Evolutionary conservation across 345 rosid species (phyloP), one percentile per base, ranked within the genome.

Genomic region (Linum trigynum): DNA sequence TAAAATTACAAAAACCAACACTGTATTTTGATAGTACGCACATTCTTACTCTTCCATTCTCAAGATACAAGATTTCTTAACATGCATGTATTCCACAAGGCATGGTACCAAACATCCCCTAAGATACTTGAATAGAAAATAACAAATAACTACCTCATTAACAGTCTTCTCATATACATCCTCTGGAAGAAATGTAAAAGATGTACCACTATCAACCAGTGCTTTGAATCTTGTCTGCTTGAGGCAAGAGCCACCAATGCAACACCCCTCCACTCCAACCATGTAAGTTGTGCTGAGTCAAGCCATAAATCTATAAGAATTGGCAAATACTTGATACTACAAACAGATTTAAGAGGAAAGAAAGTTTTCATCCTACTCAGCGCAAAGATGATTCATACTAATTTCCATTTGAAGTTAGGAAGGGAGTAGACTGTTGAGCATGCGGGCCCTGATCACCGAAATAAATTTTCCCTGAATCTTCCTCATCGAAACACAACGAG

Each of bases 371-470:
- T 38, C 4, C 38, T 53, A 57, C 43, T 58, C 35, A 48, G 38
- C 50, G 35, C 8, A 16, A 67, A 59, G 53, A 72, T 32, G 35
- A 59, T 63, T 59, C 79, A 60, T 86, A 92, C 96, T 78, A 87
- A 71, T 87, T 81, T 17, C 84, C 85, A 66, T 87, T 53, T 40
- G 59, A 63, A 5, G 83, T 81, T 69, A 84, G 73, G 68, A 92
- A 87, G n/a, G 80, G 70, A 36, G 98, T 83, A 69, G 91, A 84
- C 59, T 85, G 84, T 72, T 92, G 96, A 66, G 73, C 61, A 43
- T 72, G 67, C 3, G 84, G 85, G 39, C 96, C 98, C 70, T 77
- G 76, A 65, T 92, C 98, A 68, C 98, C 96, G 66, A 92, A 92
- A 76, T 80, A 78, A 59, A 92, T 85, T 65, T 86, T 83, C 65